These are phyloP conservation scores for Ganoderma lingzhi DNA, from an alignment of 1,284 basidiomycete genomes.

Conservation along the genomic window DNA sequence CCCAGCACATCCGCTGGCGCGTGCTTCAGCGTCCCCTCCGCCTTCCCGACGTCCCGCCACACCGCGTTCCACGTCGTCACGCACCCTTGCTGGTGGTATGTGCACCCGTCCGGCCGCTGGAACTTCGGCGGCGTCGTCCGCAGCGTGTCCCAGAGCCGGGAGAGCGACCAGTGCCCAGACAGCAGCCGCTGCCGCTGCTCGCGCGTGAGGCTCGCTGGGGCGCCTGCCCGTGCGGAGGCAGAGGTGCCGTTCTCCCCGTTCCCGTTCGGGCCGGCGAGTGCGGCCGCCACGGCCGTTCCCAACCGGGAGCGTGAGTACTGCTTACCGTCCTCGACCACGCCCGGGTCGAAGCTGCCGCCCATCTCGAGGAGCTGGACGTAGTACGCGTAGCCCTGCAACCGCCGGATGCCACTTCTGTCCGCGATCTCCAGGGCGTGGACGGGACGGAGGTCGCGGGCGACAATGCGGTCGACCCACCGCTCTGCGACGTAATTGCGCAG, in stretches of 20 bases:
- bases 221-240: slow-evolving; percentile 11
- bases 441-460: slow-evolving; percentile 33
- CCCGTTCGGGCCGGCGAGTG: slow-evolving; percentile 13
- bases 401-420: slow-evolving; percentile 33
- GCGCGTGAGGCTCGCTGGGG: slow-evolving; percentile 32
- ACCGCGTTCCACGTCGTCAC: slow-evolving; percentile 38
- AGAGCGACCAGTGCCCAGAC: slow-evolving; percentile 41
- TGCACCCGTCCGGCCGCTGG: slow-evolving; percentile 40
- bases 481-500: slow-evolving; percentile 37
- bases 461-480: slow-evolving; percentile 38
- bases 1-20: slow-evolving; percentile 40
- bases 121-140: slow-evolving; percentile 37
- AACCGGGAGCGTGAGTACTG: slow-evolving; percentile 20
- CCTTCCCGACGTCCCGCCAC: slow-evolving; percentile 37
- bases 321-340: slow-evolving; percentile 28
- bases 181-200: slow-evolving; percentile 40
- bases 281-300: slow-evolving; percentile 6
- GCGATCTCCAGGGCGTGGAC: slow-evolving; percentile 39
- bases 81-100: slow-evolving; percentile 43
- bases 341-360: slow-evolving; percentile 31
- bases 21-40: slow-evolving; percentile 28
- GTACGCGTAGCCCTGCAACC: slow-evolving; percentile 40
- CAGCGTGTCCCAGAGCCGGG: slow-evolving; percentile 40
- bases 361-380: slow-evolving; percentile 42
- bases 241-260: not conserved